These are phyloP conservation scores for Liriodendron chinense DNA, from an alignment of 164 flowering plant species.

Conservation along the genomic window DNA sequence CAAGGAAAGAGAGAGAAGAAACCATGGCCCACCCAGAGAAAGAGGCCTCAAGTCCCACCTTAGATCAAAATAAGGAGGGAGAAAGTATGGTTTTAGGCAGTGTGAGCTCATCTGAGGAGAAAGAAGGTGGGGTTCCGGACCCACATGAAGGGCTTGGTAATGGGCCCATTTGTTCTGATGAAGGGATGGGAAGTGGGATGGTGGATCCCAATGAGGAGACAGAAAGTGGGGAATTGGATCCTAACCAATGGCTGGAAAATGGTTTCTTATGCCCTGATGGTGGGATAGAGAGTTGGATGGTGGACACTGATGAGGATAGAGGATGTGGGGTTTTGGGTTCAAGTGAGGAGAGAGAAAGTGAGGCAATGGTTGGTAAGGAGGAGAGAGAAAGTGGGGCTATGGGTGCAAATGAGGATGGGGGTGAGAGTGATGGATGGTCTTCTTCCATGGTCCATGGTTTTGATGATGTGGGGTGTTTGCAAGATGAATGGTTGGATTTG, in stretches of 20 bases:
- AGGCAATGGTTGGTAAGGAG: neutral
- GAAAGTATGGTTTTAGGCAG: neutral
- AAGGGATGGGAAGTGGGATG: slow-evolving; percentile 10
- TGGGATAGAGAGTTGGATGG: neutral
- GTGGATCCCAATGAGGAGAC: neutral
- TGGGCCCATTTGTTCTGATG: neutral
- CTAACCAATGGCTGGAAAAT: neutral
- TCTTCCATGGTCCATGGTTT: slow-evolving; percentile 10
- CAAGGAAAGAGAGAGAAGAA: slow-evolving; percentile 1
- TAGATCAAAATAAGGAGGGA: slow-evolving; percentile 2
- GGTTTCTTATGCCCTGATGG: neutral
- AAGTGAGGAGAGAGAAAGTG: slow-evolving; percentile 15
- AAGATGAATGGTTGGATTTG: slow-evolving; percentile 28
- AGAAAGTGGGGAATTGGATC: neutral
- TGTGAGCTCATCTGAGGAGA: neutral
- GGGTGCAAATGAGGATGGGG: slow-evolving; percentile 12
- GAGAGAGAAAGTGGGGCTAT: neutral
- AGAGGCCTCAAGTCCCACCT: neutral
- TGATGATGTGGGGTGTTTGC: neutral
- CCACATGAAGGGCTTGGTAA: neutral
- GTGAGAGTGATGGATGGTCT: slow-evolving; percentile 11
- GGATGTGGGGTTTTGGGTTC: slow-evolving; percentile 18
- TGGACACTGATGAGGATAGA: slow-evolving; percentile 2
- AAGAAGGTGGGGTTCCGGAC: neutral
- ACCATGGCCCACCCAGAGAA: slow-evolving; percentile 8